Conservation (phyloP, 257 asterid genomes). For the Plantago ovata region DNA sequence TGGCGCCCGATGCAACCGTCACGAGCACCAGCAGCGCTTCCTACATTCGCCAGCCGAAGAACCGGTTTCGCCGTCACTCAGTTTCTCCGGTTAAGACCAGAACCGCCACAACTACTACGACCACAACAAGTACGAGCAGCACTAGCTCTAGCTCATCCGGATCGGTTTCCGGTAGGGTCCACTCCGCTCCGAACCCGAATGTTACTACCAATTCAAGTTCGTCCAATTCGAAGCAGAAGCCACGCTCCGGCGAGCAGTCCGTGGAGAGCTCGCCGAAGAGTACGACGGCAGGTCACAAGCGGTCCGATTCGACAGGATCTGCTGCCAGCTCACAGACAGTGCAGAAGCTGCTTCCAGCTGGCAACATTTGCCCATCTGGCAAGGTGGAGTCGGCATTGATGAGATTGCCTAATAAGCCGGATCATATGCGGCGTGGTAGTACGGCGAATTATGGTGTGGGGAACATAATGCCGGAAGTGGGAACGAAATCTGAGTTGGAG, state of each 20-base stretch:
- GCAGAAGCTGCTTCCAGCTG: conserved; percentile 48
- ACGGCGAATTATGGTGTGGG: conserved; percentile 61
- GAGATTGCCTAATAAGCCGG: no score
- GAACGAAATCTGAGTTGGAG: background rate
- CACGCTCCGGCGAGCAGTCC: conserved; percentile 63
- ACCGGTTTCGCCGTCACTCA: no score
- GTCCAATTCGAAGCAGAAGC: conserved; percentile 18
- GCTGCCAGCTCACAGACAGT: conserved; percentile 52
- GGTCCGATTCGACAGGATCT: conserved; percentile 60
- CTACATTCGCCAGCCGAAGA: no score
- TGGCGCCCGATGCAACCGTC: no score
- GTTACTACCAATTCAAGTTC: conserved; percentile 27
- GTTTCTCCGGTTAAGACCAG: no score
- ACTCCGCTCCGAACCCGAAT: conserved; percentile 30
- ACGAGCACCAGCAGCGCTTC: no score
- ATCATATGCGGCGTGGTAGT: conserved; percentile 50
- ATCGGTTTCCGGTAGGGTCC: conserved; percentile 58
- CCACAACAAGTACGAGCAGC: conserved; percentile 30
- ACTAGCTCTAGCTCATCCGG: conserved; percentile 81
- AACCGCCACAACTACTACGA: background rate
- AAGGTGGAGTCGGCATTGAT: no score
- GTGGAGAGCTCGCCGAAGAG: conserved; percentile 48
- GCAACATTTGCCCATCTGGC: conserved; percentile 83
- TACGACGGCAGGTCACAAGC: conserved; percentile 39
- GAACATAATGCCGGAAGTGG: conserved; percentile 50